These are phyloP conservation scores for Coemansia sp. DNA, from an alignment of 192 early-diverging fungal genomes.

Conservation along the genomic window DNA sequence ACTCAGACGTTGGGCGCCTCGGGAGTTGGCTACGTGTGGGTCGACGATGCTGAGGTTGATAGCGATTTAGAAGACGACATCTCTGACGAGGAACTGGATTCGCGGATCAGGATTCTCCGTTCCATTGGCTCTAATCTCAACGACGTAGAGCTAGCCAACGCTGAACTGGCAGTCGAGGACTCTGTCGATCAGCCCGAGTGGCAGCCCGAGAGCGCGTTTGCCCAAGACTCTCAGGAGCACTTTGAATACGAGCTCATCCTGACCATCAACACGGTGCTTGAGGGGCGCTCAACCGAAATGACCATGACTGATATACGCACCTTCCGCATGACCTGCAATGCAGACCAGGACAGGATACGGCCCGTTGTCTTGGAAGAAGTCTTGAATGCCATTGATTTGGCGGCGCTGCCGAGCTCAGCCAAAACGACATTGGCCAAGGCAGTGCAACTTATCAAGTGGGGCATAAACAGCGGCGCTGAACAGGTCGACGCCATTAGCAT, in stretches of 20 bases:
- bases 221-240: conserved; percentile 57
- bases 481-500: conserved; percentile 71
- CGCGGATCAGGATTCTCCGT: conserved; percentile 15
- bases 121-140: conserved; percentile 27
- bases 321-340: conserved; percentile 84
- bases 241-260: conserved; percentile 71
- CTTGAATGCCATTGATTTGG: conserved; percentile 63
- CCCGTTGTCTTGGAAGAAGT: conserved; percentile 73
- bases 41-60: conserved; percentile 58
- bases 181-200: conserved; percentile 24
- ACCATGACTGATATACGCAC: conserved; percentile 85
- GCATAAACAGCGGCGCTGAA: conserved; percentile 69
- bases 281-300: conserved; percentile 75
- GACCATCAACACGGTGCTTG: conserved; percentile 82
- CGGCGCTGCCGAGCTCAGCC: conserved; percentile 47
- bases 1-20: conserved; percentile 57
- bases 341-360: conserved; percentile 78
- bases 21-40: conserved; percentile 67
- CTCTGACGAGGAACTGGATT: conserved; percentile 16
- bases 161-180: conserved; percentile 21
- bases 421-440: conserved; percentile 62
- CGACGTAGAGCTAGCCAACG: conserved; percentile 26
- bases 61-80: conserved; percentile 58
- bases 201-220: conserved; percentile 55
- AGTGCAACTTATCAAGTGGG: conserved; percentile 69